phyloP scores from a whole-genome alignment of 768 basidiomycete species.

The Scleroderma citrinum region DNA sequence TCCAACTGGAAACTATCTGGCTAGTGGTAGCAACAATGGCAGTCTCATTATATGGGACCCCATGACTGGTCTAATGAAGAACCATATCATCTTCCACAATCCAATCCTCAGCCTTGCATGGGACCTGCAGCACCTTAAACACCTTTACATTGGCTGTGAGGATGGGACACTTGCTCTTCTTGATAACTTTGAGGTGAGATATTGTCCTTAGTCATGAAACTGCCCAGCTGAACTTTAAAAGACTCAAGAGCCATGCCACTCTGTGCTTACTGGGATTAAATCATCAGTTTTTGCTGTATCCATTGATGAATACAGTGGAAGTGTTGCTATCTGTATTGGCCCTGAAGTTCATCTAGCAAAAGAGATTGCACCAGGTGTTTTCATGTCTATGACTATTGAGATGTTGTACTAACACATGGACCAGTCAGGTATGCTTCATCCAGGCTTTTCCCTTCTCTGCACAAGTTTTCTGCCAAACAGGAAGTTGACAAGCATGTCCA shows the following conservation, averaged over 20 bases:
- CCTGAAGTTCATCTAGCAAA: slow-evolving; percentile 3
- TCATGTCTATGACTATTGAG: not conserved
- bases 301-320: not conserved
- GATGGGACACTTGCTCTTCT: slow-evolving; percentile 2
- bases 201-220: not conserved
- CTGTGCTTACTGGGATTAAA: slow-evolving; percentile 2
- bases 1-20: not conserved
- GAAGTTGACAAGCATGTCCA: not conserved
- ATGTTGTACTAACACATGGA: not conserved
- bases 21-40: slow-evolving; percentile 2
- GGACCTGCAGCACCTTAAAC: not conserved
- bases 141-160: slow-evolving; percentile 2
- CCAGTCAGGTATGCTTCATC: slow-evolving; percentile 1
- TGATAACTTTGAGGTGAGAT: slow-evolving; percentile 1
- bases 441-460: slow-evolving; percentile 2
- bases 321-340: not conserved
- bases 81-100: not conserved
- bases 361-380: not conserved
- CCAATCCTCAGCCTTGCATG: slow-evolving; percentile 2
- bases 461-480: not conserved
- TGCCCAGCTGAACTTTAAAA: not conserved
- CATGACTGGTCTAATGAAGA: not conserved
- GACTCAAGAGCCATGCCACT: not conserved
- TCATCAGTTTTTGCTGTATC: slow-evolving; percentile 1
- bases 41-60: slow-evolving; percentile 4